phyloP scores from a whole-genome alignment of 768 basidiomycete species.

The Lentinula boryana region DNA sequence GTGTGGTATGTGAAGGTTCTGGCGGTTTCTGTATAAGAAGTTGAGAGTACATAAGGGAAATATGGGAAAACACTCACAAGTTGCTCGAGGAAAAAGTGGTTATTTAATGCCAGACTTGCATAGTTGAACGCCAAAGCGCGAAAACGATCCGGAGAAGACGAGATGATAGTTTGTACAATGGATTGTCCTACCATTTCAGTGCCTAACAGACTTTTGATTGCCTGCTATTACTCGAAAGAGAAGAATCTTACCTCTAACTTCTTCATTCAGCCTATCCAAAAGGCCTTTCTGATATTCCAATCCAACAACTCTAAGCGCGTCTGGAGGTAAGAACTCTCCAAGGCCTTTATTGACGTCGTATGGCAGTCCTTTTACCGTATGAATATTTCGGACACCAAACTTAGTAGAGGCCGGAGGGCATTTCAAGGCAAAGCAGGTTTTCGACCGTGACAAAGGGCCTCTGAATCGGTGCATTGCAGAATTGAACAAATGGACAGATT shows the following conservation, averaged over 20 bases:
- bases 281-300: constrained; percentile 86
- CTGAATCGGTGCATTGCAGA: background rate
- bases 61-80: constrained; percentile 51
- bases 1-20: constrained; percentile 23
- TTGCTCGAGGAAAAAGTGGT: constrained; percentile 86
- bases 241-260: constrained; percentile 54
- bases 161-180: constrained; percentile 69
- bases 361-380: constrained; percentile 48
- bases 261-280: constrained; percentile 68
- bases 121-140: constrained; percentile 80
- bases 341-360: constrained; percentile 70
- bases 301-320: constrained; percentile 65
- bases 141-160: constrained; percentile 51
- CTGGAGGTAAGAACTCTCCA: constrained; percentile 71
- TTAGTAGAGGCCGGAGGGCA: background rate
- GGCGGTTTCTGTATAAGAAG: constrained; percentile 33
- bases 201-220: constrained; percentile 29
- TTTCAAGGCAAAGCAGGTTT: too few relatives aligned
- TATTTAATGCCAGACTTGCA: constrained; percentile 89
- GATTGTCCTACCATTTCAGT: constrained; percentile 49
- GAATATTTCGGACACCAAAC: constrained; percentile 29
- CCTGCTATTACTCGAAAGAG: background rate
- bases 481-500: background rate
- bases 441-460: too few relatives aligned
- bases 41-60: constrained; percentile 8